A percentile compares a stretch with the other conserved stretches of the same genome.
These are phyloP conservation scores for Dispira parvispora DNA, from an alignment of 192 early-diverging fungal genomes.

Conservation along the genomic window DNA sequence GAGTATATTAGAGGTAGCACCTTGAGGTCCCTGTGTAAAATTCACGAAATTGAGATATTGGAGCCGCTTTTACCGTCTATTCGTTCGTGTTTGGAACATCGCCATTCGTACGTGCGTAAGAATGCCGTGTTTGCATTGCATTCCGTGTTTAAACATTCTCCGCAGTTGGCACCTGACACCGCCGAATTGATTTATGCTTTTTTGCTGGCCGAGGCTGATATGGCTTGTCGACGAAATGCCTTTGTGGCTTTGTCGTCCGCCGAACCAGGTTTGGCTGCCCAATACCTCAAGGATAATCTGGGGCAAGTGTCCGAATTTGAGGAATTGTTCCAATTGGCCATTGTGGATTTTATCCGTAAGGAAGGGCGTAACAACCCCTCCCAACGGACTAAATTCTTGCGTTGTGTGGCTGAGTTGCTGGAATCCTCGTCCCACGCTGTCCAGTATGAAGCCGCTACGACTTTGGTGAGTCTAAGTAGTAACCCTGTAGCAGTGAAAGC, in stretches of 20 bases:
- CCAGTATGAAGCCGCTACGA: constrained; percentile 93
- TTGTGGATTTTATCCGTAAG: constrained; percentile 90
- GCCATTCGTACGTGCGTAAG: constrained; percentile 95
- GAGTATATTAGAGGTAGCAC: constrained; percentile 93
- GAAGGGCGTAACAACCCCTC: constrained; percentile 60
- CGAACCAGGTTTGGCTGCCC: constrained; percentile 56
- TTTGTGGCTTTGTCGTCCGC: constrained; percentile 83
- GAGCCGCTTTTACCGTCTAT: constrained; percentile 86
- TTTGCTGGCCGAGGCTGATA: constrained; percentile 67
- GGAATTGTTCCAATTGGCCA: constrained; percentile 81
- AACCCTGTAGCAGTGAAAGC: constrained; percentile 86
- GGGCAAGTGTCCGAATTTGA: constrained; percentile 65
- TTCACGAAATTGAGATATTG: constrained; percentile 84
- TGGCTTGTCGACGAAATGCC: constrained; percentile 81
- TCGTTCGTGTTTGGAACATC: constrained; percentile 80
- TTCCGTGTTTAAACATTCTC: constrained; percentile 73
- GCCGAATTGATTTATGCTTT: constrained; percentile 71
- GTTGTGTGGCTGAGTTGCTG: constrained; percentile 75
- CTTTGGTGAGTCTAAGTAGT: constrained; percentile 71
- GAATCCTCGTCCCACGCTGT: constrained; percentile 70
- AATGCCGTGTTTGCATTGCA: constrained; percentile 92
- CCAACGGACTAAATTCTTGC: constrained; percentile 88
- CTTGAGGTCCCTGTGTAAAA: constrained; percentile 87
- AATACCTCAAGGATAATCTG: constrained; percentile 63
- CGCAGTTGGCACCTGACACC: constrained; percentile 88